A percentile compares a stretch with the other conserved stretches of the same genome.
These are phyloP conservation scores for Erodium moschatum DNA, from an alignment of 441 rosid genomes.

Conservation along the genomic window DNA sequence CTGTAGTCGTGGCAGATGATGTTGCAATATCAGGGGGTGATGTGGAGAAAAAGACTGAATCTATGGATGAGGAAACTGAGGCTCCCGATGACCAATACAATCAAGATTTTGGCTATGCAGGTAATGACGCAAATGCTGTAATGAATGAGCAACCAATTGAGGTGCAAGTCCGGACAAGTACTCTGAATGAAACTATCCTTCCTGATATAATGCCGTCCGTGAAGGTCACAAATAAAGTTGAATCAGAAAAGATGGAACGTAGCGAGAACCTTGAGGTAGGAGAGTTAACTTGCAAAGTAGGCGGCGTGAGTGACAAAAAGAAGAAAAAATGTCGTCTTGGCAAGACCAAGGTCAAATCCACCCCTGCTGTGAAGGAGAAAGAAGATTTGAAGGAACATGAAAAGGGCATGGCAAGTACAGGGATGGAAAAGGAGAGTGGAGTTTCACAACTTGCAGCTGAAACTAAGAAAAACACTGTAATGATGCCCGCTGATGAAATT, in stretches of 20 bases:
- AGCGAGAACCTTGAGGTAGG: neutral
- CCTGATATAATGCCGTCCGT: neutral
- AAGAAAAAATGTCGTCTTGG: constrained; percentile 15
- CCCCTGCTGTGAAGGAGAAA: neutral
- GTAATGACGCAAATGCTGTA: neutral
- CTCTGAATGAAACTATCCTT: neutral
- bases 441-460: neutral
- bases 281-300: neutral
- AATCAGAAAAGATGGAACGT: neutral
- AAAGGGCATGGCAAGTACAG: constrained; percentile 15
- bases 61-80: constrained; percentile 45
- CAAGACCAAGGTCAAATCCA: constrained; percentile 8
- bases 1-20: neutral
- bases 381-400: neutral
- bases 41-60: constrained; percentile 14
- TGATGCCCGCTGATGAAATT: constrained; percentile 19
- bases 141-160: neutral
- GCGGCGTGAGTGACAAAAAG: neutral
- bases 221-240: neutral
- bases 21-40: neutral
- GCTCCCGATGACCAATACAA: constrained; percentile 40
- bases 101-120: neutral
- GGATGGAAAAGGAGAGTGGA: constrained; percentile 20
- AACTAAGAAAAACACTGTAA: neutral
- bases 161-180: neutral